A percentile compares a stretch with the other conserved stretches of the same genome.
These are phyloP conservation scores for Flueggea neowawraea DNA, from an alignment of 441 rosid genomes.

Conservation along the genomic window DNA sequence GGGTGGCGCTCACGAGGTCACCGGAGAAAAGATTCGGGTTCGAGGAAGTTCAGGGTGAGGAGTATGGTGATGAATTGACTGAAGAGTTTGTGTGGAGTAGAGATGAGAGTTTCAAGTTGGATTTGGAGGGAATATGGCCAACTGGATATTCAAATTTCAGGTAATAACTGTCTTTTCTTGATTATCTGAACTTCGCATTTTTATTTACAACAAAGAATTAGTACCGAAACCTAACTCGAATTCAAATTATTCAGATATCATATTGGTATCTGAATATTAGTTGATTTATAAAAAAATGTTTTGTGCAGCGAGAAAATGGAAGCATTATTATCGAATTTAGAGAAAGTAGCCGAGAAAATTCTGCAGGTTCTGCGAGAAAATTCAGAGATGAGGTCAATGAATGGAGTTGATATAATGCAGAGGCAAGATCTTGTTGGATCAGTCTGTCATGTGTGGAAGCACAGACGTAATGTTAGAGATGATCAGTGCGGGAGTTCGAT, in stretches of 20 bases:
- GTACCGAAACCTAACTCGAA: too few relatives aligned
- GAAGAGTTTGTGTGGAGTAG: slow-evolving; percentile 65
- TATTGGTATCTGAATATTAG: too few relatives aligned
- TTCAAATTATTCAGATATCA: too few relatives aligned
- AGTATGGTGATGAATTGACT: slow-evolving; percentile 33
- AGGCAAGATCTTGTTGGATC: slow-evolving; percentile 25
- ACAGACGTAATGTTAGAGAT: slow-evolving; percentile 16
- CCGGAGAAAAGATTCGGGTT: slow-evolving; percentile 49
- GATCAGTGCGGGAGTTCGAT: slow-evolving; percentile 25
- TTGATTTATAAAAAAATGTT: too few relatives aligned
- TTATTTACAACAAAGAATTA: too few relatives aligned
- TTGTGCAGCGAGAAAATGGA: slow-evolving; percentile 61
- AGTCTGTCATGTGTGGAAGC: slow-evolving; percentile 45
- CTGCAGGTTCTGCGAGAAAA: slow-evolving; percentile 23
- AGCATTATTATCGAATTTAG: slow-evolving; percentile 32
- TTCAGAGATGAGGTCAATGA: slow-evolving; percentile 4
- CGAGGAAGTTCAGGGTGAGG: slow-evolving; percentile 45
- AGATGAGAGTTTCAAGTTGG: slow-evolving; percentile 32
- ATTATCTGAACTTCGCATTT: too few relatives aligned
- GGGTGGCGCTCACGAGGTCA: slow-evolving; percentile 34
- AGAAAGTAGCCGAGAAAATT: slow-evolving; percentile 49
- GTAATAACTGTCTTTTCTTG: slow-evolving; percentile 20
- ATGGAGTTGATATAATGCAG: slow-evolving; percentile 15
- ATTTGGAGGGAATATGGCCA: slow-evolving; percentile 58
- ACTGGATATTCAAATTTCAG: slow-evolving; percentile 57